phyloP scores from a whole-genome alignment of 371 early-diverging fungal genomes.

The Mucor sp. region DNA sequence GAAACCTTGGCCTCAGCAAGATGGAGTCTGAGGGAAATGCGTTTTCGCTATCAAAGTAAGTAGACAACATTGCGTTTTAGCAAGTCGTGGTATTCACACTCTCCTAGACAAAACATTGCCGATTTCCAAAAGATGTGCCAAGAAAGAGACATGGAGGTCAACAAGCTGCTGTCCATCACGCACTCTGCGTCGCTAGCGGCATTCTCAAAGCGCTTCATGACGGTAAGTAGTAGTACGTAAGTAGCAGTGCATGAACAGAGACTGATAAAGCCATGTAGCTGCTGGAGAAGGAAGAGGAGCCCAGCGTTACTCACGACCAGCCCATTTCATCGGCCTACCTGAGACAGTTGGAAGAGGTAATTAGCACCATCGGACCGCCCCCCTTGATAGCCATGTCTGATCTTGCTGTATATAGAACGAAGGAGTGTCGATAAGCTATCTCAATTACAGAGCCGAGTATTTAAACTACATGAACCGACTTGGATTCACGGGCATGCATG shows the following conservation, averaged over 20 bases:
- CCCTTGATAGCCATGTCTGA: not conserved
- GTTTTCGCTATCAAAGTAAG: conserved; percentile 49
- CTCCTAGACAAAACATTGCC: conserved; percentile 30
- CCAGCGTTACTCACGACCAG: conserved; percentile 12
- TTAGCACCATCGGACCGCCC: too few species aligned
- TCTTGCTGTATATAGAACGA: conserved; percentile 10
- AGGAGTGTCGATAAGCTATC: conserved; percentile 41
- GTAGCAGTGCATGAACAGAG: not conserved
- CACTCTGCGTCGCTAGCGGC: conserved; percentile 49
- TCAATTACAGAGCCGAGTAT: conserved; percentile 52
- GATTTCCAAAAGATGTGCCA: conserved; percentile 31
- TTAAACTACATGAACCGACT: conserved; percentile 42
- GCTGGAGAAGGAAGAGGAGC: conserved; percentile 15
- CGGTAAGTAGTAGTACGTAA: conserved; percentile 16
- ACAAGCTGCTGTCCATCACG: conserved; percentile 45
- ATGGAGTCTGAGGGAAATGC: conserved; percentile 37
- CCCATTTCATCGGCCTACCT: conserved; percentile 26
- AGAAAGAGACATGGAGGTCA: conserved; percentile 33
- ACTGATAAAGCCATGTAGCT: not conserved
- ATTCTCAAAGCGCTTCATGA: conserved; percentile 48
- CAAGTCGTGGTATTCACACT: not conserved
- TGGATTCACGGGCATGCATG: conserved; percentile 53
- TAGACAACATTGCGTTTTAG: not conserved
- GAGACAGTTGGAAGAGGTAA: conserved; percentile 25
- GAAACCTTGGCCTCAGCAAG: conserved; percentile 45